Evolutionary conservation across 2,329 filamentous ascomycete species (phyloP).

Genomic region (Harringtonia aguacate): DNA sequence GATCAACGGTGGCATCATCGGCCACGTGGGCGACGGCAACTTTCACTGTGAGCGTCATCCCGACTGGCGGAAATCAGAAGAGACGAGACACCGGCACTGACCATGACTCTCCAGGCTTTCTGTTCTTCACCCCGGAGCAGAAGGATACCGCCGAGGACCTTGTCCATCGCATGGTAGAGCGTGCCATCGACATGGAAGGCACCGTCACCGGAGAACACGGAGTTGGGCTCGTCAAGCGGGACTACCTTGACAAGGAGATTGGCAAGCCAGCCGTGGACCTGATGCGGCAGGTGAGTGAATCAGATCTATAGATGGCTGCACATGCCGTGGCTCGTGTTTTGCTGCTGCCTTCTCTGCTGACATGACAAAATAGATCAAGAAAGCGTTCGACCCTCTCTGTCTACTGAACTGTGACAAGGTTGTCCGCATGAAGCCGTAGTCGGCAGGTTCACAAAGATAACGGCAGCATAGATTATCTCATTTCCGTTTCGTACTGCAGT

Average conservation of each 20-base stretch:
- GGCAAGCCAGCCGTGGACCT: constrained; percentile 63
- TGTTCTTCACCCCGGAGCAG: constrained; percentile 35
- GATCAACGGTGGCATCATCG: constrained; percentile 54
- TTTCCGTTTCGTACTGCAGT: background rate
- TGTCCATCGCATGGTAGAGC: constrained; percentile 59
- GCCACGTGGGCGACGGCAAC: constrained; percentile 66
- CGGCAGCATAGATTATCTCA: background rate
- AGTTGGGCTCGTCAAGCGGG: constrained; percentile 61
- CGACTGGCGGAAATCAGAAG: too few relatives aligned
- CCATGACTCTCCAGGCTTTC: constrained; percentile 22
- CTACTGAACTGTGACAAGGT: constrained; percentile 60
- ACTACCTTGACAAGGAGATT: constrained; percentile 69
- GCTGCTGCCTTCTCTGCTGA: too few relatives aligned
- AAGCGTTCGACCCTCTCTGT: constrained; percentile 64
- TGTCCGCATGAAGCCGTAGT: constrained; percentile 45
- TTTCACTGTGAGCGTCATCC: constrained; percentile 38
- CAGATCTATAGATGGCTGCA: too few relatives aligned
- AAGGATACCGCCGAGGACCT: constrained; percentile 43
- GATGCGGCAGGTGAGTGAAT: constrained; percentile 67
- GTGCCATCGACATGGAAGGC: constrained; percentile 59
- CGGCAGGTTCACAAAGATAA: constrained; percentile 18
- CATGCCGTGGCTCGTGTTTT: too few relatives aligned
- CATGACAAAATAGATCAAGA: constrained; percentile 49
- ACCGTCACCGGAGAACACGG: constrained; percentile 66
- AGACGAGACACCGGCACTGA: too few relatives aligned